These are phyloP conservation scores for Suhomyces faveliae DNA, from an alignment of 805 yeast species.

Conservation along the genomic window DNA sequence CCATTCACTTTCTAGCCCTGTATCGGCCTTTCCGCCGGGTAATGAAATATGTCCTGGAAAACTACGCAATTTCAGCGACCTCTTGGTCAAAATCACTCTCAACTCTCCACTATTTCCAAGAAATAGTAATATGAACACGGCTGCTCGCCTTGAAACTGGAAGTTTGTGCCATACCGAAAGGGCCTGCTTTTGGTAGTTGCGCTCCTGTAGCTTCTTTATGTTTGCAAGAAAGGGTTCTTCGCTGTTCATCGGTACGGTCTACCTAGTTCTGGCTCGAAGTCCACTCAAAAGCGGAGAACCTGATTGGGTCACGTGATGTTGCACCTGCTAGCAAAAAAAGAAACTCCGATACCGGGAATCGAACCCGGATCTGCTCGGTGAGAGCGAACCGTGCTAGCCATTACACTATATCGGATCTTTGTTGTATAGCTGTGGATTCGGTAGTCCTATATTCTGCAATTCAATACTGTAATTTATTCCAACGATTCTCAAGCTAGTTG, in stretches of 20 bases:
- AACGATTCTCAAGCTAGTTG: too few relatives aligned
- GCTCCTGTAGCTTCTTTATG: conserved; percentile 31
- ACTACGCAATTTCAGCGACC: conserved; percentile 64
- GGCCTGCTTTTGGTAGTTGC: conserved; percentile 27
- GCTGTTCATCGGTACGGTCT: conserved; percentile 4
- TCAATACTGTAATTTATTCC: too few relatives aligned
- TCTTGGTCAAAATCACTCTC: conserved; percentile 72
- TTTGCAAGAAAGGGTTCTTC: conserved; percentile 28
- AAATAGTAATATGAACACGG: conserved; percentile 75
- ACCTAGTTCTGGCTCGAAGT: neutral
- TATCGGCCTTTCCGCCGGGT: conserved; percentile 93
- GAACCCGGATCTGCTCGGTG: conserved; percentile 9
- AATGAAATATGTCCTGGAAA: conserved; percentile 90
- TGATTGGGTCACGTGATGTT: neutral
- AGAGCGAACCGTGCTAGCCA: conserved; percentile 8
- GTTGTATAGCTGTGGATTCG: neutral
- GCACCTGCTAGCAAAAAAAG: neutral
- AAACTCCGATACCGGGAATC: conserved; percentile 7
- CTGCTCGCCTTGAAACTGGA: conserved; percentile 70
- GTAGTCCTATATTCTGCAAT: neutral
- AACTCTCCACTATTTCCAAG: conserved; percentile 72
- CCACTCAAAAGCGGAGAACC: neutral
- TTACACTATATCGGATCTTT: conserved; percentile 7
- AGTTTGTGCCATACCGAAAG: conserved; percentile 58
- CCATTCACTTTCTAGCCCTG: conserved; percentile 61